Conservation (phyloP, 192 early-diverging fungal genomes). For the Podila clonocystis region DNA sequence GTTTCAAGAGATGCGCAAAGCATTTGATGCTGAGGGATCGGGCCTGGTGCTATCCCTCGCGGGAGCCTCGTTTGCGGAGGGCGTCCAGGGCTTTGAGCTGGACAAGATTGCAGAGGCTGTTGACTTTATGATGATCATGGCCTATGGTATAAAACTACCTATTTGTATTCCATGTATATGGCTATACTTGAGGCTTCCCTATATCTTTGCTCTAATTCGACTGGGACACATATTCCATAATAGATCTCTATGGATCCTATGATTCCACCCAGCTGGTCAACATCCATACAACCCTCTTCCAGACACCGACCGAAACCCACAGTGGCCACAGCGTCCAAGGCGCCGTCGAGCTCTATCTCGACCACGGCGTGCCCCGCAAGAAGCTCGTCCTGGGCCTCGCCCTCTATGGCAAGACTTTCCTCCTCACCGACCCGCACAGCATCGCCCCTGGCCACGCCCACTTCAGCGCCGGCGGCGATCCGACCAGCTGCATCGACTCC, state of each 20-base stretch:
- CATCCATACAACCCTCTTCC: slow-evolving; percentile 37
- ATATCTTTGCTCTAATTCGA: neutral
- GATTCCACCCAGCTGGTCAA: slow-evolving; percentile 62
- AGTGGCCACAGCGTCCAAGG: slow-evolving; percentile 45
- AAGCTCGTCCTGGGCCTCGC: slow-evolving; percentile 85
- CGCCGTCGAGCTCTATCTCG: slow-evolving; percentile 72
- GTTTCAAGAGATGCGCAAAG: slow-evolving; percentile 66
- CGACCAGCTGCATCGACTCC: slow-evolving; percentile 28
- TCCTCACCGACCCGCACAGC: slow-evolving; percentile 1
- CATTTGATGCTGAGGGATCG: slow-evolving; percentile 59
- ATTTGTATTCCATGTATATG: neutral
- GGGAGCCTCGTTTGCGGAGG: slow-evolving; percentile 29
- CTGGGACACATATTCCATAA: neutral
- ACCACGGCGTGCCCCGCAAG: slow-evolving; percentile 72
- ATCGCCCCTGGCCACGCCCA: slow-evolving; percentile 8
- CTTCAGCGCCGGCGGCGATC: slow-evolving; percentile 28
- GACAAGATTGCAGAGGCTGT: slow-evolving; percentile 53
- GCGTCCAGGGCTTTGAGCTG: slow-evolving; percentile 38
- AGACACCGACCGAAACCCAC: slow-evolving; percentile 25
- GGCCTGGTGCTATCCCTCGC: slow-evolving; percentile 21
- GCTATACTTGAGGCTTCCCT: neutral
- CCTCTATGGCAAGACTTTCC: slow-evolving; percentile 69
- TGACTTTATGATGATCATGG: slow-evolving; percentile 82
- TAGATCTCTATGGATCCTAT: slow-evolving; percentile 49
- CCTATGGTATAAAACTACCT: slow-evolving; percentile 64